These are phyloP conservation scores for Cutaneotrichosporon cyanovorans DNA, from an alignment of 1,284 basidiomycete genomes.

Conservation along the genomic window DNA sequence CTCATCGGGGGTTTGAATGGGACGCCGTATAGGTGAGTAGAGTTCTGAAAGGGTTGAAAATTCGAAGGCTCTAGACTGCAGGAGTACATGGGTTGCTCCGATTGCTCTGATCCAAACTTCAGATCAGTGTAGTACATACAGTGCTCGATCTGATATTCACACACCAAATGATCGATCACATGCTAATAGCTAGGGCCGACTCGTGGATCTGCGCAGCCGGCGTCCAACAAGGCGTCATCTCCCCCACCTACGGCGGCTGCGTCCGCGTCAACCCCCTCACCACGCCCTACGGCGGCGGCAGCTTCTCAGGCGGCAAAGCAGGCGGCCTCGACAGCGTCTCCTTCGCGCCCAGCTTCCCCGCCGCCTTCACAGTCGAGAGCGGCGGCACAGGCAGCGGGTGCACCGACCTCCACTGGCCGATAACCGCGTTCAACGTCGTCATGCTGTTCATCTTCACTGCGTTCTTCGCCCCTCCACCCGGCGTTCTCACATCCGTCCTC, in stretches of 20 bases:
- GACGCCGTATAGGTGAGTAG: background rate
- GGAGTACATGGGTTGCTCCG: no score
- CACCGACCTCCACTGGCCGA: slow-evolving; percentile 34
- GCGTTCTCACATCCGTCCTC: slow-evolving; percentile 23
- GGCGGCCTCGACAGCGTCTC: slow-evolving; percentile 21
- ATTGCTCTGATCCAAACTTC: no score
- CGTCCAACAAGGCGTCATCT: slow-evolving; percentile 29
- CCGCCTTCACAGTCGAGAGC: slow-evolving; percentile 22
- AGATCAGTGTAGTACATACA: no score
- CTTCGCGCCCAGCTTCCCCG: slow-evolving; percentile 30
- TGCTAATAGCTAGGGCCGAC: slow-evolving; percentile 30
- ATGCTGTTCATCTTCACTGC: slow-evolving; percentile 29
- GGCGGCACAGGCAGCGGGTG: slow-evolving; percentile 12
- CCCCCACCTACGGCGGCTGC: slow-evolving; percentile 30
- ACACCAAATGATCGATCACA: no score
- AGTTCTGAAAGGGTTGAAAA: no score
- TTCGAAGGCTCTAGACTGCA: no score
- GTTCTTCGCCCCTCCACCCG: slow-evolving; percentile 26
- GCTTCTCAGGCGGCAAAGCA: slow-evolving; percentile 16
- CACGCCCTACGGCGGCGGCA: slow-evolving; percentile 14
- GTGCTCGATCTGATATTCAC: no score
- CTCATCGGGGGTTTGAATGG: slow-evolving; percentile 34
- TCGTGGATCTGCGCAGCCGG: slow-evolving; percentile 40
- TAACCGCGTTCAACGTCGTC: slow-evolving; percentile 32
- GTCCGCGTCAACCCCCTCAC: slow-evolving; percentile 23